Conservation (phyloP, 495 filamentous ascomycete species). For the Glutinoglossum americanum region DNA sequence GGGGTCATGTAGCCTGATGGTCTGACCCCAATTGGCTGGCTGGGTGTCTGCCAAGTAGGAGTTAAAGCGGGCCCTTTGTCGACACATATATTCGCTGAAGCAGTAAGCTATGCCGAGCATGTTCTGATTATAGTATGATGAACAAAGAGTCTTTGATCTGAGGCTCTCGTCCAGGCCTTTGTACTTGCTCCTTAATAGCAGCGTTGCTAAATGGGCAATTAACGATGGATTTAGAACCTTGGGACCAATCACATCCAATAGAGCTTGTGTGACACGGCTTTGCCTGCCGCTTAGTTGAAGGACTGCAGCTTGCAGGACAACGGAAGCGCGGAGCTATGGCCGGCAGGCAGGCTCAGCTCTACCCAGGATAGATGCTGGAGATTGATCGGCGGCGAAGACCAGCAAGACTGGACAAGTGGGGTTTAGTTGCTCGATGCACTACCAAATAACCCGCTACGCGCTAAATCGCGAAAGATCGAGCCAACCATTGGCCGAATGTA, state of each 20-base stretch:
- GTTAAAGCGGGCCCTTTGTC: no score
- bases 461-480: background rate
- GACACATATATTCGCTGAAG: background rate
- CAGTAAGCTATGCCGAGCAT: no score
- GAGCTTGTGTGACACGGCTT: background rate
- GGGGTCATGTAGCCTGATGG: no score
- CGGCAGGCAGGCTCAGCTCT: background rate
- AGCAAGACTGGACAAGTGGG: background rate
- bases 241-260: background rate
- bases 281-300: background rate
- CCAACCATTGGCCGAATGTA: background rate
- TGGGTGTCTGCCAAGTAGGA: no score
- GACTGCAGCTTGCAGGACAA: background rate
- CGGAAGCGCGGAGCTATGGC: conserved; percentile 1
- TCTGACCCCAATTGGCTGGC: no score
- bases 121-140: no score
- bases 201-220: background rate
- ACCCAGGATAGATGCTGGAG: background rate
- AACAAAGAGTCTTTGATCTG: no score
- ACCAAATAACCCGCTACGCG: background rate
- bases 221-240: background rate
- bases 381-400: background rate
- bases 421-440: background rate
- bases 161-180: background rate
- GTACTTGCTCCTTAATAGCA: background rate